A percentile compares a stretch with the other conserved stretches of the same genome.
Conservation (phyloP, 768 basidiomycete genomes). For the Hericium alpestre region DNA sequence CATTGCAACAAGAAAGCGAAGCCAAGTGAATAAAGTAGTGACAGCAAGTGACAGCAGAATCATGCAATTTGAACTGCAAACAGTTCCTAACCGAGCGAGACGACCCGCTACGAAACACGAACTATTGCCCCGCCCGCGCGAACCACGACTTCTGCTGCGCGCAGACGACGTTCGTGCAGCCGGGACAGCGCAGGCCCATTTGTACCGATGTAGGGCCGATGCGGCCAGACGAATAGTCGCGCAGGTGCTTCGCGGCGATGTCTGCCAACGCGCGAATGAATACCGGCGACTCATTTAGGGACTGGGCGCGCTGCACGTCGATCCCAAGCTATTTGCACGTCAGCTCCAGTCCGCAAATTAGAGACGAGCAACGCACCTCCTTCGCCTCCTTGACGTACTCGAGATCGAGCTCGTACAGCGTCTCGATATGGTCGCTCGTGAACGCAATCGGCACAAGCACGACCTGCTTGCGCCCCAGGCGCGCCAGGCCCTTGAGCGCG, state of each 20-base stretch:
- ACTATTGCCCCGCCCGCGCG: slow-evolving; percentile 49
- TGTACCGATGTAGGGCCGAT: slow-evolving; percentile 62
- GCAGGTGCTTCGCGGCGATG: slow-evolving; percentile 72
- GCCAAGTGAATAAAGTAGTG: too few relatives aligned
- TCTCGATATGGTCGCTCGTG: slow-evolving; percentile 99
- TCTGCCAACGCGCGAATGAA: slow-evolving; percentile 94
- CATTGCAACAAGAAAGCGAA: too few relatives aligned
- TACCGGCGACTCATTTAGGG: slow-evolving; percentile 90
- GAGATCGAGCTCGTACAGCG: slow-evolving; percentile 89
- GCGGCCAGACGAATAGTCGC: slow-evolving; percentile 44
- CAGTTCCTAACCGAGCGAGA: too few relatives aligned
- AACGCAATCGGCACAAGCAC: slow-evolving; percentile 94
- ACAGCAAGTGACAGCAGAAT: too few relatives aligned
- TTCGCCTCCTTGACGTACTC: slow-evolving; percentile 88
- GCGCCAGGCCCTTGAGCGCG: slow-evolving; percentile 78
- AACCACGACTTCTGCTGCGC: slow-evolving; percentile 86
- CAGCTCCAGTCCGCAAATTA: neutral
- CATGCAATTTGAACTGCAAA: too few relatives aligned
- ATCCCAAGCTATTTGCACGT: slow-evolving; percentile 63
- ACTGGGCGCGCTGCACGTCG: slow-evolving; percentile 79
- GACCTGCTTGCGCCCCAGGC: slow-evolving; percentile 63
- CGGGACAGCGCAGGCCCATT: slow-evolving; percentile 82
- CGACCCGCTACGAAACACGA: neutral
- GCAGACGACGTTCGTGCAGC: slow-evolving; percentile 85
- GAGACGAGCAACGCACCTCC: slow-evolving; percentile 47